Percentiles rank a stretch among this genome's conserved stretches.
Conservation (phyloP, 2,329 filamentous ascomycete genomes). For the Sordariomycetes sp. region DNA sequence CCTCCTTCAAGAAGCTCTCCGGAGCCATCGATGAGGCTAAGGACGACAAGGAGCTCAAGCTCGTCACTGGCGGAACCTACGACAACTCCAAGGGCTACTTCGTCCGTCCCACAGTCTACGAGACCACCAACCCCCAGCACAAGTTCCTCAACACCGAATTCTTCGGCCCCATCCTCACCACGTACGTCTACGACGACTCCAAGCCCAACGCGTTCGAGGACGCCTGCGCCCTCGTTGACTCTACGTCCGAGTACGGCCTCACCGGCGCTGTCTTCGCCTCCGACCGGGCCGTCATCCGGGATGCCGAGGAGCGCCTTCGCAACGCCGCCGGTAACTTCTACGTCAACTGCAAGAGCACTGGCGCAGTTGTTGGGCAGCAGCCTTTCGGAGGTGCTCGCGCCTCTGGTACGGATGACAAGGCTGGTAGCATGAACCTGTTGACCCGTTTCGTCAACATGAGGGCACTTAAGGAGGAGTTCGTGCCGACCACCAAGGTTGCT, state of each 20-base stretch:
- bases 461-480: slow-evolving; percentile 69
- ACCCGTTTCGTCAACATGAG: slow-evolving; percentile 58
- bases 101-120: slow-evolving; percentile 76
- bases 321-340: slow-evolving; percentile 78
- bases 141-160: slow-evolving; percentile 68
- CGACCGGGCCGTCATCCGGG: slow-evolving; percentile 55
- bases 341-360: slow-evolving; percentile 75
- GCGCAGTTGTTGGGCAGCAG: slow-evolving; percentile 64
- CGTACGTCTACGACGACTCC: slow-evolving; percentile 71
- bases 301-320: slow-evolving; percentile 61
- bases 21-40: slow-evolving; percentile 74
- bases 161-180: slow-evolving; percentile 68
- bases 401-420: slow-evolving; percentile 67
- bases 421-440: slow-evolving; percentile 55
- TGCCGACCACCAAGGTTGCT: slow-evolving; percentile 48
- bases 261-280: slow-evolving; percentile 69
- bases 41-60: slow-evolving; percentile 60
- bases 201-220: slow-evolving; percentile 45
- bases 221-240: slow-evolving; percentile 56
- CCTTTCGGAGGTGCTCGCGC: slow-evolving; percentile 61
- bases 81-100: slow-evolving; percentile 74
- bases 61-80: slow-evolving; percentile 68
- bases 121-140: slow-evolving; percentile 64
- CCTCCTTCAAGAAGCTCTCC: slow-evolving; percentile 71
- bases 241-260: slow-evolving; percentile 66